Base-by-base conservation (phyloP, 192 early-diverging fungal species). In the Rhizoclosmatium sp. region DNA sequence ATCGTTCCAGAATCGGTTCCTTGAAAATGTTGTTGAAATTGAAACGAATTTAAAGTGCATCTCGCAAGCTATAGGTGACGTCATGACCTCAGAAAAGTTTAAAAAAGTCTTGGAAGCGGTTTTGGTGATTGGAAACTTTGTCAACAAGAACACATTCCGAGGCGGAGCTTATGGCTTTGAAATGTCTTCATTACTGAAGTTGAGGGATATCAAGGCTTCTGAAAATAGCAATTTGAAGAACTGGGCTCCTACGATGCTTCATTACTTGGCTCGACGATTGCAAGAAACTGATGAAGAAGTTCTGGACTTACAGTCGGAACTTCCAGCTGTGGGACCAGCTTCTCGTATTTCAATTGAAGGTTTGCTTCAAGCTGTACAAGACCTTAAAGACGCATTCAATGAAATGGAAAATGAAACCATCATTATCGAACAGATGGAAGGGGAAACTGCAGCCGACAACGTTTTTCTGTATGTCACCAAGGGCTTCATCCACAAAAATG, bases 111-210 rank as follows among this genome's bases (percentile, higher is more conserved):
- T 89, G n/a, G 64, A 87, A 71, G n/a, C 64, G 3, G 78, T 85
- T 2, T 71, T 89, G 47, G 77, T 88, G 1, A 58, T 89, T 59
- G 88, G 88, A 3, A 89, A 89, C 74, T 89, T 82, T 64, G 56
- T 89, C 3, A 89, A 89, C 65, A 83, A 79, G 14, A 71, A 76
- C 44, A 79, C 85, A 7, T 89, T 85, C 78, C 69, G 88, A 7
- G 88, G 88, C 4, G 80, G 86, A 16, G 88, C 88, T 41, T 76
- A 75, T 62, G 88, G 88, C 9, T 89, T 89, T 69, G 74, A 81
- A 62, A 19, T 89, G 39, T 78, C 83, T 23, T 77, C 81, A 1
- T 68, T 89, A 21, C 58, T 85, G 16, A 68, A 71, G 80, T 71
- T 89, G 21, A 81, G 83, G 64, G 85, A 88, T 49, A 88, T 83